Conservation (phyloP, 1,284 basidiomycete species). For the Xerocomus nothofagi region DNA sequence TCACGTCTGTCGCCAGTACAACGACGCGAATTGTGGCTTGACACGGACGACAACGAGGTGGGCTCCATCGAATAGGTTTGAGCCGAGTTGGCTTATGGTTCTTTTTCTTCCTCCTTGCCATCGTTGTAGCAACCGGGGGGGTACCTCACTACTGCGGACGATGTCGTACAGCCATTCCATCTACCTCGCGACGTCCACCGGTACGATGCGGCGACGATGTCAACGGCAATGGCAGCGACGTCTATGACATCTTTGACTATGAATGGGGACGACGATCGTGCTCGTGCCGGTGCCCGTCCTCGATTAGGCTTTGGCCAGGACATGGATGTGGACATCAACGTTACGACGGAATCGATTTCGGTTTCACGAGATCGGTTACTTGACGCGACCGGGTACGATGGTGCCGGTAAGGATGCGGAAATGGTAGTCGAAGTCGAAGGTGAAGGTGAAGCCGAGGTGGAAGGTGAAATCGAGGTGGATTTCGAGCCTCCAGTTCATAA, state of each 20-base stretch:
- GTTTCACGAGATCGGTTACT: conserved; percentile 7
- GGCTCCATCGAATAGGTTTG: conserved; percentile 4
- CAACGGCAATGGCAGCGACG: conserved; percentile 21
- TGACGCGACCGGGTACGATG: conserved; percentile 26
- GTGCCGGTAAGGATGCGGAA: conserved; percentile 15
- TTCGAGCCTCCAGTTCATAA: conserved; percentile 18
- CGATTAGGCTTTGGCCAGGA: not conserved
- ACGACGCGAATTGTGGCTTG: conserved; percentile 22
- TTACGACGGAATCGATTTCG: no score
- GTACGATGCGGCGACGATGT: conserved; percentile 20
- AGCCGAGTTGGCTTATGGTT: not conserved
- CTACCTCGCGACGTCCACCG: conserved; percentile 59
- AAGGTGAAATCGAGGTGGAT: conserved; percentile 36
- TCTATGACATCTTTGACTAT: conserved; percentile 1
- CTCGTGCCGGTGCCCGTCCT: not conserved
- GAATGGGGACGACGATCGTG: conserved; percentile 3
- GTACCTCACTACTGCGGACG: conserved; percentile 69
- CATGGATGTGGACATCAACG: no score
- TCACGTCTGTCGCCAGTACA: conserved; percentile 11
- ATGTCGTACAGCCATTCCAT: conserved; percentile 68
- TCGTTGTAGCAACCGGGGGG: conserved; percentile 46
- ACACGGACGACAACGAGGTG: conserved; percentile 26
- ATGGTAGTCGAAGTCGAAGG: conserved; percentile 36
- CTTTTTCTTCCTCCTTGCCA: not conserved
- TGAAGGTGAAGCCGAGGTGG: no score